Base-by-base conservation (phyloP, 257 asterid genomes). In the Rehmannia glutinosa region DNA sequence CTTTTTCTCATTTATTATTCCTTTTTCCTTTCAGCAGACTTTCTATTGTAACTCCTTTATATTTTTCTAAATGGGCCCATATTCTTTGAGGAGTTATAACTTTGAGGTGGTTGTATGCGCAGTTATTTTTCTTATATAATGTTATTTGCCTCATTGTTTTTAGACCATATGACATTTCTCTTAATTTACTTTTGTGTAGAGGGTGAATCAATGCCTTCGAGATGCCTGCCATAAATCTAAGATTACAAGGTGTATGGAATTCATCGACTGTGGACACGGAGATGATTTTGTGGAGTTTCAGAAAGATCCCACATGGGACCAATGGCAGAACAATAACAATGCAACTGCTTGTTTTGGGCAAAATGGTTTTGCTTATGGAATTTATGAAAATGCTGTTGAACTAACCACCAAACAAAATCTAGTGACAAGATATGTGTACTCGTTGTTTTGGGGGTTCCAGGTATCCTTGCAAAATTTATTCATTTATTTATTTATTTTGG, bases 391-490 rank as follows among this genome's bases (percentile, higher is more conserved):
- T 72, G 88, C 83, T 27, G 92, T 89, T 42, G 62, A 65, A 25
- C 81, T 89, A 64, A 84, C 95, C 41, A 56, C 88, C 6, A 20
- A 70, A 33, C 42, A 24, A 21, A 74, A 68, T 62, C 0, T 83
- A 42, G 16, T 51, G 58, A 82, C 84, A 39, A 79, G 92, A 89
- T 89, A 89, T 35, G 38, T 76, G 19, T 89, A 89, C 80, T 84
- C 96, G 25, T 70, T 89, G 47, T 86, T 84, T 64, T 89, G 95
- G 96, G 96, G 92, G 8, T 89, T 89, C 80, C 95, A 86, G 96
- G 96, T 89, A 89, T 46, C 36, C 62, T 58, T 58, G 25, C 36
- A 21, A 51, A 63, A 12, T 12, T 5, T 19, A 27, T 21, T 24
- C 15, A 10, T 25, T n/a, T 8, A 32, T 17, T 21, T 32, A 7